Evolutionary conservation across 257 asterid species (phyloP), one percentile per base, ranked within the genome.

Genomic region (Sherardia arvensis): DNA sequence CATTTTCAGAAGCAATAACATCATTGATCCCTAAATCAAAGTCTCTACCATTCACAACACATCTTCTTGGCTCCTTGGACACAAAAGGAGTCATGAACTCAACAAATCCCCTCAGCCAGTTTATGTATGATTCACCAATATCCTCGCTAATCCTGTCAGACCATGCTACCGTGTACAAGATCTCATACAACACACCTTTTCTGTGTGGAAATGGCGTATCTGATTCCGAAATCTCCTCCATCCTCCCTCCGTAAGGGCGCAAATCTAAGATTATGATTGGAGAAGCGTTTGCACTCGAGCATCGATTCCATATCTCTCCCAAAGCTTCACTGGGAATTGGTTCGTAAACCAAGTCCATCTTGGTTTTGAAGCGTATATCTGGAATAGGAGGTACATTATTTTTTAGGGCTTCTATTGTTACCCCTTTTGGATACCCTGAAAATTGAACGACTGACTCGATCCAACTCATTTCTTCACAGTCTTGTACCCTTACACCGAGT

Each of bases 41-140:
- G 26, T 86, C 95, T 53, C 95, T 72, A 77, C 80, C 84, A 40
- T 86, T 86, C 32, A 84, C 62, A 60, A 71, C 84, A 1, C 91
- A 80, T 14, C 69, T 80, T 28, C 95, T 80, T 0, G 95, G 91
- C 54, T 74, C 78, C 0, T 48, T 69, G 4, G 88, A 75, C 4
- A 84, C 91, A 43, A 61, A 86, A 1, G 91, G 88, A 53, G 78
- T 62, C 95, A 84, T 80, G 72, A 72, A 78, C 12, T 62, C 45
- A 72, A 78, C 76, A 11, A 86, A 1, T 20, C 62, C 57, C 27
- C 87, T 76, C 5, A 76, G 68, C 65, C 77, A 81, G 6, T 55
- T 23, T 0, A 80, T 54, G 75, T 78, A 36, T 9, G 76, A 48
- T 8, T 65, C 53, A 40, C 48, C 48, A 7, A 12, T 12, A 4